Evolutionary conservation across 441 rosid genomes (phyloP), one percentile per base, ranked within the genome.

Genomic region (Heliophila coronopifolia): DNA sequence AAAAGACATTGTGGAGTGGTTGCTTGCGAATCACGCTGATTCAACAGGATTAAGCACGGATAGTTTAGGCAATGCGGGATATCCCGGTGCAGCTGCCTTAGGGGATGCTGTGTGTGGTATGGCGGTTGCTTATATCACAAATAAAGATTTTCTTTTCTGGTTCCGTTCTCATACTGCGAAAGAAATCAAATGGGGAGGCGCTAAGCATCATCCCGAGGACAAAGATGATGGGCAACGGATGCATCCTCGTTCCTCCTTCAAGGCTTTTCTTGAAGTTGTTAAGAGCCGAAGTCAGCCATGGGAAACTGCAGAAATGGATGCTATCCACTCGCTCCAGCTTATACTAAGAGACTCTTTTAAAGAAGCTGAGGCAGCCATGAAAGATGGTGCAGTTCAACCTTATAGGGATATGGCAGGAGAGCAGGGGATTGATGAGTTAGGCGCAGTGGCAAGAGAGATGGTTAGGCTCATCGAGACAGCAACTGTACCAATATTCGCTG

Each of bases 151-250:
- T 36, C 77, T 87, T 14, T 91, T 91, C 71, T 91, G 96, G 98
- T 91, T 91, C 50, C 79, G 96, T 8, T 91, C 96, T 61, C 95
- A 91, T 28, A 79, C 96, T 0, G 98, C 67, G 8, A 83, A 91
- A 62, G 96, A 91, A 74, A 54, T 87, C 58, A 91, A 91, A 63
- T 91, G 98, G 98, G 96, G 98, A 55, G 98, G 98, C 10, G 96
- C 96, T 42, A 87, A 91, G 76, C 98, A 91, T 55, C 93, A 91
- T 41, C 98, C 98, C 0, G 85, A 73, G 77, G 93, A 91, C 58
- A 87, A 84, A 70, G 98, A 91, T 68, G 96, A 91, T 53, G 85
- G 95, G 5, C 90, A 76, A 41, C 73, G 88, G 64, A 91, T 91
- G 96, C 84, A 91, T 66, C 98, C 96, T 0, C 88, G 96, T 18